Base-by-base conservation (phyloP, 2,329 filamentous ascomycete genomes). In the Phialemoniopsis sp. region DNA sequence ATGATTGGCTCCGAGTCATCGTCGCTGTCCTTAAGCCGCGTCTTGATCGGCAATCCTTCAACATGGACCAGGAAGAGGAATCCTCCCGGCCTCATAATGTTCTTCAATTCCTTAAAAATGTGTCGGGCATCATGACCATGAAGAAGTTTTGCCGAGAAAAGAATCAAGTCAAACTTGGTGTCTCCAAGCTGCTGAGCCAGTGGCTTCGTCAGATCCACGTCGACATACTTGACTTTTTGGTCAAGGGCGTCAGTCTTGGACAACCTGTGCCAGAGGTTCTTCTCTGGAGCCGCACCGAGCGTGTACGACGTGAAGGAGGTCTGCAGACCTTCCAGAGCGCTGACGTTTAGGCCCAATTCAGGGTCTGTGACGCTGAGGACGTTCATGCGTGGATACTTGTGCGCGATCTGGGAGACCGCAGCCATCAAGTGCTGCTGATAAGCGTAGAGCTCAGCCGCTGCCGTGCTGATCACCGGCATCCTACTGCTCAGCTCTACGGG, bases 301-400 rank as follows among this genome's bases (percentile, higher is more conserved):
- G 47, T 57, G 40, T 59, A 59, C 4, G 54, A 55, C 13, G 43
- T 37, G 41, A 65, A 68, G 0, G 59, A 47, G 1, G 49, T 42
- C 0, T 52, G 50, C 3, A 66, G 41, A 3, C 58, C 58, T 1
- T 45, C 33, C 0, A 69, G 37, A 5, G 68, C 41, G 18, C 57
- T 48, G 31, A 53, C 48, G 0, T 54, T 53, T 26, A 70, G 44
- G 1, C 50, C 49, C n/a, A 51, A 19, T 3, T 53, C 50, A 1
- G 55, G 45, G 7, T 60, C 58, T 0, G 58, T 57, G 2, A 70
- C 41, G 1, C 58, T 57, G 2, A 71, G 52, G 13, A 66, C 57
- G 8, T 59, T 52, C 63, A 68, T 65, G 4, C 49, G 50, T 0
- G 65, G 57, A 32, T 64, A 63, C 10, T 57, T 56, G 48, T 69